Evolutionary conservation across 805 yeast genomes (phyloP).

Genomic region (Starmerella kuoi): DNA sequence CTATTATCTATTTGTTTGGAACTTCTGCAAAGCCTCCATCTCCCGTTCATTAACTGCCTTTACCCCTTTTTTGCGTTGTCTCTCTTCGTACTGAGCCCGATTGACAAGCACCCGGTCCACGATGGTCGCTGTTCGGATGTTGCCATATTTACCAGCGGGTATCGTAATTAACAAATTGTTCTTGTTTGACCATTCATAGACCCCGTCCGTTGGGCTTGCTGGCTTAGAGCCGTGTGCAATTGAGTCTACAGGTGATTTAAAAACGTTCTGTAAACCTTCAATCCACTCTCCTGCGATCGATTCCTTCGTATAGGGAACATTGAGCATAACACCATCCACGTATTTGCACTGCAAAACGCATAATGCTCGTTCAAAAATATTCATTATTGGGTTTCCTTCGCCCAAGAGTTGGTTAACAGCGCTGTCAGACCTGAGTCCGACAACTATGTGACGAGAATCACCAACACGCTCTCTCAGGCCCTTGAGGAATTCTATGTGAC

Average conservation of each 20-base stretch:
- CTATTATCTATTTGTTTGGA: too few relatives aligned
- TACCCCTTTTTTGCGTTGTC: slow-evolving; percentile 81
- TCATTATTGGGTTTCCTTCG: slow-evolving; percentile 71
- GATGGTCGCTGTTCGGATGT: slow-evolving; percentile 58
- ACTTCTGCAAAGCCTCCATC: too few relatives aligned
- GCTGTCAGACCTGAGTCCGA: slow-evolving; percentile 54
- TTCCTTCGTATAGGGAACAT: slow-evolving; percentile 50
- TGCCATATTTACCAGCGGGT: slow-evolving; percentile 46
- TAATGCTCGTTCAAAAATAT: slow-evolving; percentile 66
- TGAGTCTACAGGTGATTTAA: neutral
- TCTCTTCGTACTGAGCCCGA: slow-evolving; percentile 61
- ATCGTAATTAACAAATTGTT: slow-evolving; percentile 33
- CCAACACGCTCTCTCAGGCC: slow-evolving; percentile 35
- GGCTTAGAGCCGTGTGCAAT: slow-evolving; percentile 11
- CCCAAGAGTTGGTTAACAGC: slow-evolving; percentile 48
- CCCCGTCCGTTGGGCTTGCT: neutral
- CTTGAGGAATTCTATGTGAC: slow-evolving; percentile 67
- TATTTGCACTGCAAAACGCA: slow-evolving; percentile 81
- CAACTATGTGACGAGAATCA: slow-evolving; percentile 40
- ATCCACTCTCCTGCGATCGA: slow-evolving; percentile 36
- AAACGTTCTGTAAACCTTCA: slow-evolving; percentile 25
- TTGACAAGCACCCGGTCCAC: slow-evolving; percentile 61
- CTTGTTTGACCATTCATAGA: slow-evolving; percentile 24
- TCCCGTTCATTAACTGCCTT: slow-evolving; percentile 44
- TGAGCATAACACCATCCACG: slow-evolving; percentile 66